Evolutionary conservation across 176 grass and related monocot species (phyloP).

Genomic region (Triticum aestivum): DNA sequence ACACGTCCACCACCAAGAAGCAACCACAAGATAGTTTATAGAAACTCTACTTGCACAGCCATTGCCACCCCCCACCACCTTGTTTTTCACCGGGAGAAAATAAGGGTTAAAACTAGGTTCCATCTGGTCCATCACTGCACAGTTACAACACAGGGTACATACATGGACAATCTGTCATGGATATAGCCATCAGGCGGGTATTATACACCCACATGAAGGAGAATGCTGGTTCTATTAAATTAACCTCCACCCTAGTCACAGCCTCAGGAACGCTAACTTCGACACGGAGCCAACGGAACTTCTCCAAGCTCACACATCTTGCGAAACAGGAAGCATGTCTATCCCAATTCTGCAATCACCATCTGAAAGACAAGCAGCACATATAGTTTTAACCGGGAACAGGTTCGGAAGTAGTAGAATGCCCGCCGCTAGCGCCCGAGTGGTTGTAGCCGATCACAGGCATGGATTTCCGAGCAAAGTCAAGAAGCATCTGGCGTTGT

Average conservation of each 20-base stretch:
- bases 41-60: background rate
- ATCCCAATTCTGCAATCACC: constrained; percentile 23
- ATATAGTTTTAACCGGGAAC: constrained; percentile 44
- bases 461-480: constrained; percentile 76
- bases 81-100: constrained; percentile 23
- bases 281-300: constrained; percentile 32
- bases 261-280: constrained; percentile 25
- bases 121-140: constrained; percentile 5
- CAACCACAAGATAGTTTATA: constrained; percentile 4
- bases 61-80: constrained; percentile 5
- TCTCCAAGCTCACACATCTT: constrained; percentile 30
- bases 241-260: constrained; percentile 37
- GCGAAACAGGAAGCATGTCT: background rate
- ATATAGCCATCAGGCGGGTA: constrained; percentile 20
- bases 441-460: constrained; percentile 42
- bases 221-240: constrained; percentile 16
- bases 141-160: constrained; percentile 47
- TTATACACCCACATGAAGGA: background rate
- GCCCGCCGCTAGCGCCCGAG: constrained; percentile 26
- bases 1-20: background rate
- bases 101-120: constrained; percentile 22
- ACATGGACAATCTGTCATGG: constrained; percentile 29
- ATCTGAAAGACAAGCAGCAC: constrained; percentile 27
- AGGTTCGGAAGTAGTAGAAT: constrained; percentile 47
- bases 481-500: constrained; percentile 65